Evolutionary conservation across 345 rosid species (phyloP).

Genomic region (Gynandropsis gynandra): DNA sequence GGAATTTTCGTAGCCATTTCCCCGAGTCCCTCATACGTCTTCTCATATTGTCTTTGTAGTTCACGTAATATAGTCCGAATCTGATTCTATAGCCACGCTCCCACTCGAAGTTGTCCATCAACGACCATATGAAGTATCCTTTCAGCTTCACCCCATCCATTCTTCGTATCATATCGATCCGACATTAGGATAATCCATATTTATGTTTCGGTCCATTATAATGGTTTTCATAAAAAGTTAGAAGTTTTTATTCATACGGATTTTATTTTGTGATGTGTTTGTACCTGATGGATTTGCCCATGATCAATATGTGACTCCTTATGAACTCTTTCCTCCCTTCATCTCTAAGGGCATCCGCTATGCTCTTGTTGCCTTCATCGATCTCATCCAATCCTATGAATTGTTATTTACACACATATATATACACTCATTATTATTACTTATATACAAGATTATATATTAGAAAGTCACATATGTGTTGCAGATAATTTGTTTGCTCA

Average conservation of each 20-base stretch:
- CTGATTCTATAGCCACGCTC: not conserved
- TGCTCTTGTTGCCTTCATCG: not conserved
- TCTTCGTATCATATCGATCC: too few relatives aligned
- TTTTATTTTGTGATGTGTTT: too few relatives aligned
- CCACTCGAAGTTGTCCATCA: not conserved
- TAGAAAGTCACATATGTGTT: not conserved
- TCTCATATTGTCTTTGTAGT: slow-evolving; percentile 9
- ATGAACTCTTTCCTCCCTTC: not conserved
- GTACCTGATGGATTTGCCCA: too few relatives aligned
- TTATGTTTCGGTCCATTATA: too few relatives aligned
- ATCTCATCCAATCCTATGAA: not conserved
- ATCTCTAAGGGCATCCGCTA: not conserved
- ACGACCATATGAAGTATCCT: slow-evolving; percentile 4
- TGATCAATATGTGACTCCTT: not conserved
- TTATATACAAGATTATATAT: not conserved
- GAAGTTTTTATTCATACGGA: too few relatives aligned
- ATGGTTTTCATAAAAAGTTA: too few relatives aligned
- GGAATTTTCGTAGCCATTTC: too few relatives aligned
- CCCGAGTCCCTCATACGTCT: not conserved
- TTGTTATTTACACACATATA: too few relatives aligned
- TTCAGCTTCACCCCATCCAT: not conserved
- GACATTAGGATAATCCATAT: too few relatives aligned
- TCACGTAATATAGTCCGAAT: slow-evolving; percentile 5
- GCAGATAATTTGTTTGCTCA: not conserved
- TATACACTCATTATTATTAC: too few relatives aligned